phyloP scores from a whole-genome alignment of 768 basidiomycete species.

The Suillus hirtellus region DNA sequence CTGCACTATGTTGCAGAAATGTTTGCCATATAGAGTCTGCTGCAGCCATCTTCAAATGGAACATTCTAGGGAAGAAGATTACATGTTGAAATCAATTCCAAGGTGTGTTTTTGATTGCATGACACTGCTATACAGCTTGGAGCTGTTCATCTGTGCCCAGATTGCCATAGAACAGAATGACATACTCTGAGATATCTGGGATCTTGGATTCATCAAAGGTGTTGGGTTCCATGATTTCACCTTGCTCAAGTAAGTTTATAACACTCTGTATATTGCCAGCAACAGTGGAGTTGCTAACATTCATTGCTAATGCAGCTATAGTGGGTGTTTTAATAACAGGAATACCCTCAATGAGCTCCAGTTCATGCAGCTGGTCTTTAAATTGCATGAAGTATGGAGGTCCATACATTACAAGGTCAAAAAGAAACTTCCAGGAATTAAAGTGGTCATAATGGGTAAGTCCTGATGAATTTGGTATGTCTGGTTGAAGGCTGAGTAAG shows the following conservation, averaged over 20 bases:
- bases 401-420: conserved; percentile 16
- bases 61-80: not conserved
- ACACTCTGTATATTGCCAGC: conserved; percentile 24
- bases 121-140: not conserved
- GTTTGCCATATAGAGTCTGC: not conserved
- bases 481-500: conserved; percentile 19
- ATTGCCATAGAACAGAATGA: conserved; percentile 25
- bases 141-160: conserved; percentile 23
- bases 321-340: conserved; percentile 25
- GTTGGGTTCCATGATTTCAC: conserved; percentile 4
- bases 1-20: conserved; percentile 6
- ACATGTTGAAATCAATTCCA: not conserved
- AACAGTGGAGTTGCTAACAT: conserved; percentile 26
- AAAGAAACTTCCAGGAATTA: conserved; percentile 22
- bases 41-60: not conserved
- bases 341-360: conserved; percentile 28
- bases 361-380: conserved; percentile 9
- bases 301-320: conserved; percentile 24
- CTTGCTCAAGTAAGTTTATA: conserved; percentile 12
- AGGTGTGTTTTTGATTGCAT: no score
- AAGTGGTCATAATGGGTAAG: conserved; percentile 25
- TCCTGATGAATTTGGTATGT: conserved; percentile 16
- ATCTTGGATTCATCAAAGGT: not conserved
- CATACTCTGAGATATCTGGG: conserved; percentile 14
- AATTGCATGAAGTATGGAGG: conserved; percentile 20